Percentiles rank a stretch among this genome's conserved stretches.
These are phyloP conservation scores for Trametes meyenii DNA, from an alignment of 768 basidiomycete species.

Conservation along the genomic window DNA sequence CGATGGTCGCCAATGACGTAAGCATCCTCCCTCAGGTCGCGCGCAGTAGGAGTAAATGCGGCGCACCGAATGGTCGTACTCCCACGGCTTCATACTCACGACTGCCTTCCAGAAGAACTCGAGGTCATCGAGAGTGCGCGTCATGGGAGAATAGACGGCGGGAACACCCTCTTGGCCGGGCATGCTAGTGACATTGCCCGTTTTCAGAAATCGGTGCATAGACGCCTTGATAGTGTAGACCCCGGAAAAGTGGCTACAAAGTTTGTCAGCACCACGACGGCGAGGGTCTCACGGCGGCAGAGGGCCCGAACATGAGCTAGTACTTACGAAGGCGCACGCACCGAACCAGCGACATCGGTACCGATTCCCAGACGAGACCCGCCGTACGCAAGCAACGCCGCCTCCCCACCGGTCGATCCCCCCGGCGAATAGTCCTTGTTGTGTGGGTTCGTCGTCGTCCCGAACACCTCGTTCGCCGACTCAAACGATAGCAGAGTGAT, in stretches of 20 bases:
- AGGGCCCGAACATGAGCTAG: background rate
- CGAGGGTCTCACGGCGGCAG: slow-evolving; percentile 42
- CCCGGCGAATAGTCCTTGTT: slow-evolving; percentile 43
- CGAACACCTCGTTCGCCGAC: slow-evolving; percentile 48
- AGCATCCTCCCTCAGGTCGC: background rate
- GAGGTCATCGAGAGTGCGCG: slow-evolving; percentile 46
- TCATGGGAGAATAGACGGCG: slow-evolving; percentile 46
- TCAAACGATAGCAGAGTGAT: slow-evolving; percentile 46
- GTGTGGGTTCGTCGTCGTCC: slow-evolving; percentile 51
- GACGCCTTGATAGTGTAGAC: slow-evolving; percentile 47
- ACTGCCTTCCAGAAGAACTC: slow-evolving; percentile 48
- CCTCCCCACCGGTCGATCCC: slow-evolving; percentile 55
- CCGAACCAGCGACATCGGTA: slow-evolving; percentile 54
- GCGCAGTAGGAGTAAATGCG: background rate
- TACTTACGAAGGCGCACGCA: slow-evolving; percentile 51
- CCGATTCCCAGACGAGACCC: slow-evolving; percentile 51
- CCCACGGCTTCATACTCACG: slow-evolving; percentile 45
- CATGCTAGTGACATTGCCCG: slow-evolving; percentile 39
- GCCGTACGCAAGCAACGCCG: slow-evolving; percentile 49
- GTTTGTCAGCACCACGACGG: slow-evolving; percentile 27
- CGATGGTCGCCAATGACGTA: background rate
- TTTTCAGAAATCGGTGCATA: slow-evolving; percentile 40
- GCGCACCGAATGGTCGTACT: slow-evolving; percentile 46
- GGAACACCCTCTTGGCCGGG: slow-evolving; percentile 46
- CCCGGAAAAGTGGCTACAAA: slow-evolving; percentile 38